Percentiles rank a stretch among this genome's conserved stretches.
phyloP scores from a whole-genome alignment of 1,139 yeast species.

The Blastobotrys capitulatus region DNA sequence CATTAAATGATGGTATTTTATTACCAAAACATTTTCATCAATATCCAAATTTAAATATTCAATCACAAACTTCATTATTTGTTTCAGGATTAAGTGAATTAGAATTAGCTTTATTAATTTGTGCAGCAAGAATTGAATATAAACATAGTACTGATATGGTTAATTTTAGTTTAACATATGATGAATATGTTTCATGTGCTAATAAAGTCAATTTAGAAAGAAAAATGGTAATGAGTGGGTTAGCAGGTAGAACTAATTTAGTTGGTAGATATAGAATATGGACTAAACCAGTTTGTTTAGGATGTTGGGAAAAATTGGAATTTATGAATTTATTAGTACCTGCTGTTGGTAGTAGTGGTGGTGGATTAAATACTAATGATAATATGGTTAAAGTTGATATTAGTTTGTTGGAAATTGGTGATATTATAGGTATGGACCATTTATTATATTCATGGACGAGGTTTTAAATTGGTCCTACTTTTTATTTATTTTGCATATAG shows the following conservation, averaged over 20 bases:
- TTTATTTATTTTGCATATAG: too few relatives aligned
- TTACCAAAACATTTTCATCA: too few relatives aligned
- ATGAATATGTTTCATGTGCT: slow-evolving; percentile 63
- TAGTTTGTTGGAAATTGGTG: slow-evolving; percentile 31
- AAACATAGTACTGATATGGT: slow-evolving; percentile 48
- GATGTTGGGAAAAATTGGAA: slow-evolving; percentile 36
- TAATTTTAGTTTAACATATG: slow-evolving; percentile 72
- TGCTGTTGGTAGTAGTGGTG: too few relatives aligned
- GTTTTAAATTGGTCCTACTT: slow-evolving; percentile 15
- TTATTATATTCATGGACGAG: slow-evolving; percentile 32
- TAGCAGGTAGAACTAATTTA: slow-evolving; percentile 7
- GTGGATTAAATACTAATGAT: too few relatives aligned
- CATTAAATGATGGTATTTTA: slow-evolving; percentile 14
- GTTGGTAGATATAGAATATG: slow-evolving; percentile 31
- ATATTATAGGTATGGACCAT: slow-evolving; percentile 29
- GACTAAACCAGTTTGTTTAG: slow-evolving; percentile 31
- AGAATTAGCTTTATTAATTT: slow-evolving; percentile 62
- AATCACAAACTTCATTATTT: slow-evolving; percentile 34
- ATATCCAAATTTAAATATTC: slow-evolving; percentile 12
- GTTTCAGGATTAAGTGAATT: slow-evolving; percentile 53
- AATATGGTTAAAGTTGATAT: slow-evolving; percentile 35
- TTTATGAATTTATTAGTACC: slow-evolving; percentile 29
- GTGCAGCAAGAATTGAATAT: slow-evolving; percentile 66
- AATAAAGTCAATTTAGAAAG: slow-evolving; percentile 43
- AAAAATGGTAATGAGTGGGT: slow-evolving; percentile 26